A percentile compares a stretch with the other conserved stretches of the same genome.
Evolutionary conservation across 305 asterid genomes (phyloP).

Genomic region (Solanum hybrid): DNA sequence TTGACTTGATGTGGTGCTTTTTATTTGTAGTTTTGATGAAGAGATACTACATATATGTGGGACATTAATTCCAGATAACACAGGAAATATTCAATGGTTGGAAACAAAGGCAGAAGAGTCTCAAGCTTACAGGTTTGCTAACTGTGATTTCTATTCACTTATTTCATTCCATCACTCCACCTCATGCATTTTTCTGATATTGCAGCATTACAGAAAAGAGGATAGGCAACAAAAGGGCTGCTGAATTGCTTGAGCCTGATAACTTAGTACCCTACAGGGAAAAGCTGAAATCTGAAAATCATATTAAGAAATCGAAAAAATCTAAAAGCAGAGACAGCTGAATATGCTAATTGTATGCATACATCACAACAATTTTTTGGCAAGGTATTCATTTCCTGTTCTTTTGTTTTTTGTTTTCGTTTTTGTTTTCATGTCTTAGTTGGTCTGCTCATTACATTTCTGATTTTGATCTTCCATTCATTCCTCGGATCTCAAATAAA

Average conservation of each 20-base stretch:
- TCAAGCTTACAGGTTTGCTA: slow-evolving; percentile 36
- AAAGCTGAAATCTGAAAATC: neutral
- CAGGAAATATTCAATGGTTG: slow-evolving; percentile 53
- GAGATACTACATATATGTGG: slow-evolving; percentile 52
- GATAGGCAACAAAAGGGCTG: slow-evolving; percentile 4
- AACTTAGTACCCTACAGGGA: neutral
- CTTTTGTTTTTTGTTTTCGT: neutral
- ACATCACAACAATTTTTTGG: neutral
- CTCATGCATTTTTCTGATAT: neutral
- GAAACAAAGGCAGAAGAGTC: slow-evolving; percentile 31
- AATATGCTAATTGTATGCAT: neutral
- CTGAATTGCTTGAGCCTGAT: neutral
- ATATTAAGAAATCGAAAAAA: neutral
- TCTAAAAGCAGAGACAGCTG: slow-evolving; percentile 1
- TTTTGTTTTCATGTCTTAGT: neutral
- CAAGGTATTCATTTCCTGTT: neutral
- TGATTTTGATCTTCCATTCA: neutral
- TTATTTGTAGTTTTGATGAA: slow-evolving; percentile 45
- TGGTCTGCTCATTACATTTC: neutral
- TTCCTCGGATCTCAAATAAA: neutral
- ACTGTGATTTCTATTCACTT: neutral
- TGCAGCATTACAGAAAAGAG: neutral
- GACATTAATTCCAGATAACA: slow-evolving; percentile 32
- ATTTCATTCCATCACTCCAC: neutral
- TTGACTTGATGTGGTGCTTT: neutral